These are phyloP conservation scores for Suillus alpinus DNA, from an alignment of 768 basidiomycete species.

Conservation along the genomic window DNA sequence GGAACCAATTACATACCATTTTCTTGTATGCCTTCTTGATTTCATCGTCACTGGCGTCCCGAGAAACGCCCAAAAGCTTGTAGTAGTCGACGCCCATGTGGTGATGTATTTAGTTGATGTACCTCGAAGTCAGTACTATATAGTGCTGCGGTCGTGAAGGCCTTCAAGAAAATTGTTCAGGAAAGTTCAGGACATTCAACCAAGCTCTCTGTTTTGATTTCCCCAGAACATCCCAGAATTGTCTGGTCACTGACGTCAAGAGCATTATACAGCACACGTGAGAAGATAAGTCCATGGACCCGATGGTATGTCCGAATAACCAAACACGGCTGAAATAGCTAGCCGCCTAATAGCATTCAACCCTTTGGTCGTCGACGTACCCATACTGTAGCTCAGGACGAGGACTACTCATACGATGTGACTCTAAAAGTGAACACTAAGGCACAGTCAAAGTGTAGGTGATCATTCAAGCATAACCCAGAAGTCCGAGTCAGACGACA, in stretches of 20 bases:
- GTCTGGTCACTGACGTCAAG: constrained; percentile 27
- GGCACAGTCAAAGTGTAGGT: neutral
- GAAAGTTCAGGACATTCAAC: neutral
- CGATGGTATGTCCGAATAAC: neutral
- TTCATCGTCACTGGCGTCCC: constrained; percentile 74
- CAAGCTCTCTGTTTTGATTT: neutral
- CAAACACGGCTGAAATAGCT: neutral
- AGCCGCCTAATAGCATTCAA: too few relatives aligned
- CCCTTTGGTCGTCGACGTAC: neutral
- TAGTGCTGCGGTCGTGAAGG: neutral
- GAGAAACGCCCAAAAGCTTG: constrained; percentile 71
- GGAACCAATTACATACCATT: constrained; percentile 49
- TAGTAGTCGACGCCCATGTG: constrained; percentile 89
- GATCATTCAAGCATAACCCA: neutral
- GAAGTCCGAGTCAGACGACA: neutral
- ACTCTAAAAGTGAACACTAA: neutral
- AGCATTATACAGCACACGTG: constrained; percentile 1
- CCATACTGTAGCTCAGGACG: neutral
- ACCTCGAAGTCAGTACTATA: neutral
- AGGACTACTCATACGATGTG: neutral
- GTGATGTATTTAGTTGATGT: neutral
- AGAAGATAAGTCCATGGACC: constrained; percentile 7
- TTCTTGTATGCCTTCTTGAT: constrained; percentile 97
- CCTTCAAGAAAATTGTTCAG: neutral
- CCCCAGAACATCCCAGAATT: constrained; percentile 37